Percentiles rank a stretch among this genome's conserved stretches.
Evolutionary conservation across 768 basidiomycete genomes (phyloP).

Genomic region (Suillus brevipes): DNA sequence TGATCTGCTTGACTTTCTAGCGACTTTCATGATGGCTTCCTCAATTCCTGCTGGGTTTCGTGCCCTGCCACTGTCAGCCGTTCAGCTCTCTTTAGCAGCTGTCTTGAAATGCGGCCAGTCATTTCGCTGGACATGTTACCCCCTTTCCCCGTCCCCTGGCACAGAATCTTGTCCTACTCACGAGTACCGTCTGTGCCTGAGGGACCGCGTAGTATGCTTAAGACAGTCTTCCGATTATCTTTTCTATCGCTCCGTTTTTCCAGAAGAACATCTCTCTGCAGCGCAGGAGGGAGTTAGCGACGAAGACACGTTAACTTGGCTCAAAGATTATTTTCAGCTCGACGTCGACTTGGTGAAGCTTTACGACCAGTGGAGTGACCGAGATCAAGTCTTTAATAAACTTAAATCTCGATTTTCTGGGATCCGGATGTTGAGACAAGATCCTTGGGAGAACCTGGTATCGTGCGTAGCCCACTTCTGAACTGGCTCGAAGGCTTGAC

Average conservation of each 20-base stretch:
- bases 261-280: constrained; percentile 38
- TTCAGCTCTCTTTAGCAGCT: constrained; percentile 74
- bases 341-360: constrained; percentile 67
- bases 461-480: constrained; percentile 59
- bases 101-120: constrained; percentile 84
- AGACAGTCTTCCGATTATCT: constrained; percentile 66
- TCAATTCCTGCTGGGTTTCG: constrained; percentile 46
- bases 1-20: neutral
- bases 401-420: constrained; percentile 70
- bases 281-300: constrained; percentile 41
- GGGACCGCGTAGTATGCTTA: constrained; percentile 82
- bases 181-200: constrained; percentile 80
- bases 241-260: constrained; percentile 72
- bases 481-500: constrained; percentile 5
- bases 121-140: constrained; percentile 74
- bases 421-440: constrained; percentile 85
- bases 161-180: constrained; percentile 32
- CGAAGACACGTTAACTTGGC: constrained; percentile 69
- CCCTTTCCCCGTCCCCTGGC: constrained; percentile 31
- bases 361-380: constrained; percentile 72
- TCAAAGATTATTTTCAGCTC: constrained; percentile 89
- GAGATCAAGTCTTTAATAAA: constrained; percentile 74
- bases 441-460: constrained; percentile 93
- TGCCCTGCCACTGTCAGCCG: constrained; percentile 57
- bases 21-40: constrained; percentile 7